Conservation (phyloP, 345 rosid genomes). For the Citrus trifoliata region DNA sequence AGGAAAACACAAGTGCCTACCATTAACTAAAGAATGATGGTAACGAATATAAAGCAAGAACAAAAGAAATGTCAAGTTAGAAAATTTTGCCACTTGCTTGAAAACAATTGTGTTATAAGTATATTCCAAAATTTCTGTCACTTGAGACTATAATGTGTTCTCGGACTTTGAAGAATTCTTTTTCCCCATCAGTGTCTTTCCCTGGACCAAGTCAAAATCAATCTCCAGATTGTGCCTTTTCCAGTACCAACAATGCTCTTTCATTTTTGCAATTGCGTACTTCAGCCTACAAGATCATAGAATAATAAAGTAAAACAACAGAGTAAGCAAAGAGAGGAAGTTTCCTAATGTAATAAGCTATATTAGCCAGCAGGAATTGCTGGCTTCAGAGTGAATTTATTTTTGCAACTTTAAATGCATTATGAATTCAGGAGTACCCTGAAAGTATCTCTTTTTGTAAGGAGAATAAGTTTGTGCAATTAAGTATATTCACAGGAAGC, state of each 20-base stretch:
- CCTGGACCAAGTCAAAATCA: neutral
- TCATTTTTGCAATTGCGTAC: neutral
- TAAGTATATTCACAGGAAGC: neutral
- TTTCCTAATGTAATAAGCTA: neutral
- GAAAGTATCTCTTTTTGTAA: neutral
- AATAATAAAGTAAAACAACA: neutral
- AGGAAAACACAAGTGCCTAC: neutral
- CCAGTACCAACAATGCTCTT: neutral
- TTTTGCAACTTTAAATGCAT: neutral
- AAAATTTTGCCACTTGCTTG: neutral
- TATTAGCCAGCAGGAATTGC: neutral
- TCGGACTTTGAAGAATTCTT: neutral
- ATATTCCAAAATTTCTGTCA: neutral
- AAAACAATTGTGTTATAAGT: neutral
- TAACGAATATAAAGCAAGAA: neutral
- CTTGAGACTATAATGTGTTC: neutral
- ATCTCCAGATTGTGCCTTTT: neutral
- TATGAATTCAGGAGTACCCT: neutral
- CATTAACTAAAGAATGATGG: neutral
- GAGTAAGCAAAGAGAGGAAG: neutral
- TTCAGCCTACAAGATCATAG: conserved; percentile 5
- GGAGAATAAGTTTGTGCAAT: neutral
- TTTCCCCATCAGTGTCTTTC: neutral
- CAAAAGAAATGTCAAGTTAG: neutral
- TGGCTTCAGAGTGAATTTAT: neutral